Evolutionary conservation across 306 rosid species (phyloP).

Genomic region (Dalbergia cochinchinensis): DNA sequence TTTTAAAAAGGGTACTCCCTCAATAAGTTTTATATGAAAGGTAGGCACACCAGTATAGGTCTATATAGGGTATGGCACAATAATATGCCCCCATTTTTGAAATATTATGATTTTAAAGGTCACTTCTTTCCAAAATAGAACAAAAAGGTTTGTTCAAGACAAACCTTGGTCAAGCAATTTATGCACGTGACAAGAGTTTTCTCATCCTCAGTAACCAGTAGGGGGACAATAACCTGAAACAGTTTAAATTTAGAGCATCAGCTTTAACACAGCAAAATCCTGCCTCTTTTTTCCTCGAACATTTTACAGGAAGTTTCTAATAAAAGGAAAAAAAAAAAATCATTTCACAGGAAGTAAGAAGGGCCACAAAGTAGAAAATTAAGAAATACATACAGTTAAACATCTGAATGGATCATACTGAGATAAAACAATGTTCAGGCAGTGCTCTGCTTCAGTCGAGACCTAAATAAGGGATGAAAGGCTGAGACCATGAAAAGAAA

Average conservation of each 20-base stretch:
- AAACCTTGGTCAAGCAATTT: conserved; percentile 94
- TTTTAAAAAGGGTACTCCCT: background rate
- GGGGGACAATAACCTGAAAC: conserved; percentile 88
- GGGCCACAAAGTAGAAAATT: conserved; percentile 3
- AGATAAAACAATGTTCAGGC: conserved; percentile 82
- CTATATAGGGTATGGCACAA: conserved; percentile 9
- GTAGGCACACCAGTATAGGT: background rate
- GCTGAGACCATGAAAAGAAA: conserved; percentile 42
- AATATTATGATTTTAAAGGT: conserved; percentile 14
- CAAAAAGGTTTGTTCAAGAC: conserved; percentile 20
- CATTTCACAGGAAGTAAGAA: conserved; percentile 14
- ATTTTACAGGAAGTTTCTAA: background rate
- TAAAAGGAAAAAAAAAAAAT: no score
- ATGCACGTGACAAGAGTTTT: conserved; percentile 94
- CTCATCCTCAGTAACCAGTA: conserved; percentile 95
- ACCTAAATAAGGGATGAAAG: conserved; percentile 62
- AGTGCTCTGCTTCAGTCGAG: conserved; percentile 93
- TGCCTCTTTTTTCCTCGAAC: conserved; percentile 3
- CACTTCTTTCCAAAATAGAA: conserved; percentile 21
- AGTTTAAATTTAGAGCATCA: conserved; percentile 45
- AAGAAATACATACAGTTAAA: conserved; percentile 74
- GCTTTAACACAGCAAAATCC: conserved; percentile 8
- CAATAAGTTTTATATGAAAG: conserved; percentile 2
- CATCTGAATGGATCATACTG: conserved; percentile 97
- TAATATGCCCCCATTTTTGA: conserved; percentile 22